Percentiles rank a stretch among this genome's conserved stretches.
Evolutionary conservation across 108 stramenopile species (phyloP).

Genomic region (Aurantiochytrium sp.): DNA sequence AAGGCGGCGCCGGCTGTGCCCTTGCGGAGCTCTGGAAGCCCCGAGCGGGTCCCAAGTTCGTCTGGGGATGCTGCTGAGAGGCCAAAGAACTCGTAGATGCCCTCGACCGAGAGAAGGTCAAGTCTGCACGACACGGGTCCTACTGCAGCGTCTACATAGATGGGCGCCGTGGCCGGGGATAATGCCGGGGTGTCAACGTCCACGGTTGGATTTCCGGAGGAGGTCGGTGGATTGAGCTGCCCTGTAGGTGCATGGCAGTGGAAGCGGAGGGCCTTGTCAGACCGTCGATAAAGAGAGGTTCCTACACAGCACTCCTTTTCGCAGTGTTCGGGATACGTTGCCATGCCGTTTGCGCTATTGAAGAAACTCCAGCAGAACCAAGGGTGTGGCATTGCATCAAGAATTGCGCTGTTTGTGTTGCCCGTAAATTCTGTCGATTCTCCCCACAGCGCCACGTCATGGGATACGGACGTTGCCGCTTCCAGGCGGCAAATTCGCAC

Average conservation of each 20-base stretch:
- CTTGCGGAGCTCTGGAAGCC: neutral
- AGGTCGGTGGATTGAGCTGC: neutral
- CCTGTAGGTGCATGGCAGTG: neutral
- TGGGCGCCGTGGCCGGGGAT: neutral
- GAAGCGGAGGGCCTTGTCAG: neutral
- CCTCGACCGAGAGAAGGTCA: neutral
- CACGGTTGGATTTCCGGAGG: neutral
- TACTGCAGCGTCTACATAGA: neutral
- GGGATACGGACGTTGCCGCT: neutral
- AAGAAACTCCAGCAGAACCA: slow-evolving; percentile 18
- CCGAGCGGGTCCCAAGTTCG: neutral
- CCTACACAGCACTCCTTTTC: slow-evolving; percentile 13
- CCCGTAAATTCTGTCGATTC: neutral
- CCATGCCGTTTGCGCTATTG: neutral
- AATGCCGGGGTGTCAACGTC: neutral
- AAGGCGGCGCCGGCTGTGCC: neutral
- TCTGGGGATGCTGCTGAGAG: neutral
- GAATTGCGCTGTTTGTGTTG: neutral
- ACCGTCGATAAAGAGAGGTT: neutral
- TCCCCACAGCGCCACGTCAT: slow-evolving; percentile 10
- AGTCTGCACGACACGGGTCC: neutral
- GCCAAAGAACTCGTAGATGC: neutral
- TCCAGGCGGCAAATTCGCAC: neutral
- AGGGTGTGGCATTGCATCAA: slow-evolving; percentile 7
- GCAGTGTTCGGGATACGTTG: neutral